Base-by-base conservation (phyloP, 2,329 filamentous ascomycete genomes). In the Lojkania enalia region DNA sequence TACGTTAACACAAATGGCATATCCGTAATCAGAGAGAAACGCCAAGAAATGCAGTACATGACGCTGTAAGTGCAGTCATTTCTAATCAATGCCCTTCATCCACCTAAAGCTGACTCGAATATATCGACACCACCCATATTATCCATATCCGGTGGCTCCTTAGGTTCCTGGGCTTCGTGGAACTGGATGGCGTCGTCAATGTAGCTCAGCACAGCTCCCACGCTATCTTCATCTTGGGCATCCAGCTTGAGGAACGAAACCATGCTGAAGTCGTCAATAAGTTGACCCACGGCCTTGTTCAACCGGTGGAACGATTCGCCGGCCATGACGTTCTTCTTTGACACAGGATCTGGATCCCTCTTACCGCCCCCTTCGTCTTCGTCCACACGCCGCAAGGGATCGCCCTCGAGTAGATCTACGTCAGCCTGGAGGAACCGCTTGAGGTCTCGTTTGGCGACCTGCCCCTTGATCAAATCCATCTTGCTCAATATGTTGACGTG, bases 211-310 rank as follows among this genome's bases (percentile, higher is more conserved):
- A 96, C 86, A 1, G 80, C 84, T 1, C 81, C 86, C 3, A 97
- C 85, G 63, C 92, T 97, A 60, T 97, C 90, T 72, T 97, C 92
- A 60, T 95, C 85, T 55, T 94, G 87, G 20, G 86, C 87, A 64
- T 97, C 88, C 33, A 97, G 77, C 73, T 91, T 89, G 45, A 96
- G 77, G 66, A 96, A 99, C 36, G 88, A 95, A 11, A 99, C 89
- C 89, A 99, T 95, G 74, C 90, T 95, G 73, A 96, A 99, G 70
- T 90, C 94, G 69, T 97, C 94, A 55, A 99, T 96, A 54, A 99
- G 75, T 41, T 88, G 83, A 1, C 88, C 94, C 4, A 99, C 92
- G 0, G 92, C 92, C 49, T 83, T 82, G 67, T 96, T 96, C 55
- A 97, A 74, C 58, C 83, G 81, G 49, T 88, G 82, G 71, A 96